Base-by-base conservation (phyloP, 345 rosid species). In the Aurinia saxatilis region DNA sequence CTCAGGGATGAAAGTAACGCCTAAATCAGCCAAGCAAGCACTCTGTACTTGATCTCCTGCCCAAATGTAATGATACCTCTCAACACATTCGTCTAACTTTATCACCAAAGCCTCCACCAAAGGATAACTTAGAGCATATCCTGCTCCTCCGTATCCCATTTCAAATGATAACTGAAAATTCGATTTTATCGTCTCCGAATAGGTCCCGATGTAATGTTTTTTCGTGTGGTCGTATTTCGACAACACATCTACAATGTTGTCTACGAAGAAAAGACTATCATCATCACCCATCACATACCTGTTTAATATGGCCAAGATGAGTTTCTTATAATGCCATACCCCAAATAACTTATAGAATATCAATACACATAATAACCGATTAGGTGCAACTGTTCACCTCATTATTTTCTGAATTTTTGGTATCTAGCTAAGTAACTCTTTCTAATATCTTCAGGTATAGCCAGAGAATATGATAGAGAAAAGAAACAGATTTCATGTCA, bases 131-230 rank as follows among this genome's bases (percentile, higher is more conserved):
- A 84, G 38, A 55, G 84, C 91, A 65, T 76, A 79, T 10, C 95
- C 91, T 41, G 67, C 87, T 66, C 95, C 95, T 13, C 88, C 95
- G 38, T 44, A 84, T 2, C 69, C 91, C 95, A 87, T 84, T 1
- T 77, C 75, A 14, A 84, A 87, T 2, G 80, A 58, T 37, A 80
- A 62, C 12, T n/a, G 49, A 15, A 13, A 39, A 39, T 82, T 84
- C 3, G 80, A 68, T 29, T 23, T 38, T 4, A 78, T 17, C 5
- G 75, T 46, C 59, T 84, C 91, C 1, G 87, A 82, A 21, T 16
- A 68, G 34, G 61, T 60, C 10, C 95, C 88, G 13, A 82, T 78
- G 71, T 84, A 87, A 8, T 67, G 31, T 38, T 76, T 71, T 47
- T 73, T 53, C 0, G 50, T 78, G 39, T 84, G 90, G 65, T 87